Conservation (phyloP, 768 basidiomycete genomes). For the Naematelia encephala region DNA sequence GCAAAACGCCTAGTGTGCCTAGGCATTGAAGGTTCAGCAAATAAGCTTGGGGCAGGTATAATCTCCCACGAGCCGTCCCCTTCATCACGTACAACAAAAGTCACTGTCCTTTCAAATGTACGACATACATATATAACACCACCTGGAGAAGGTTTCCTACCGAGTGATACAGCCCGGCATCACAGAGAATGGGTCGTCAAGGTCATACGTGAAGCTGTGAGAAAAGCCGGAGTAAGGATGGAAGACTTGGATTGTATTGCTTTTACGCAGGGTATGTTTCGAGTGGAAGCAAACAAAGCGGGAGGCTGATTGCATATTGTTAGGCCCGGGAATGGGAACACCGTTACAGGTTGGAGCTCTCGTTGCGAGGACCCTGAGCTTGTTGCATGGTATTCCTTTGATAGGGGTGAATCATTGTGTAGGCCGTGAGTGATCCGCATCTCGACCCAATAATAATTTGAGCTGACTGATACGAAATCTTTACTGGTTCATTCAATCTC, state of each 20-base stretch:
- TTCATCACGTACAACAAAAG: constrained; percentile 50
- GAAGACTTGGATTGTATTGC: constrained; percentile 89
- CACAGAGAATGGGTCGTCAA: constrained; percentile 88
- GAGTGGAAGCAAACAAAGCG: not conserved
- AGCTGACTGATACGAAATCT: not conserved
- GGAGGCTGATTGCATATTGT: too few species aligned
- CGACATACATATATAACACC: constrained; percentile 99
- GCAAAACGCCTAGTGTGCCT: constrained; percentile 63
- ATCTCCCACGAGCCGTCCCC: constrained; percentile 66
- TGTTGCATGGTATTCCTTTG: constrained; percentile 83
- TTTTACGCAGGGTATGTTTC: constrained; percentile 79
- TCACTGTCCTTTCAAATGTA: constrained; percentile 80
- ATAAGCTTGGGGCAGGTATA: constrained; percentile 92
- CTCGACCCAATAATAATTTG: not conserved
- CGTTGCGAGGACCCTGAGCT: constrained; percentile 83
- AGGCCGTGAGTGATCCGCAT: constrained; percentile 66
- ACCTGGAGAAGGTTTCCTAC: constrained; percentile 95
- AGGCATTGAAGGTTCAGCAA: constrained; percentile 95
- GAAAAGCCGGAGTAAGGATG: constrained; percentile 65
- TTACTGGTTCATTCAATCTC: constrained; percentile 3
- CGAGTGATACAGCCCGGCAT: constrained; percentile 89
- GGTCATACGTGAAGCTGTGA: constrained; percentile 73
- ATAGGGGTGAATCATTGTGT: constrained; percentile 99
- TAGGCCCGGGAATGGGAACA: constrained; percentile 99
- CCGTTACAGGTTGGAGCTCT: constrained; percentile 92